A percentile compares a stretch with the other conserved stretches of the same genome.
These are phyloP conservation scores for Solanum tacnaense DNA, from an alignment of 257 asterid species.

Conservation along the genomic window DNA sequence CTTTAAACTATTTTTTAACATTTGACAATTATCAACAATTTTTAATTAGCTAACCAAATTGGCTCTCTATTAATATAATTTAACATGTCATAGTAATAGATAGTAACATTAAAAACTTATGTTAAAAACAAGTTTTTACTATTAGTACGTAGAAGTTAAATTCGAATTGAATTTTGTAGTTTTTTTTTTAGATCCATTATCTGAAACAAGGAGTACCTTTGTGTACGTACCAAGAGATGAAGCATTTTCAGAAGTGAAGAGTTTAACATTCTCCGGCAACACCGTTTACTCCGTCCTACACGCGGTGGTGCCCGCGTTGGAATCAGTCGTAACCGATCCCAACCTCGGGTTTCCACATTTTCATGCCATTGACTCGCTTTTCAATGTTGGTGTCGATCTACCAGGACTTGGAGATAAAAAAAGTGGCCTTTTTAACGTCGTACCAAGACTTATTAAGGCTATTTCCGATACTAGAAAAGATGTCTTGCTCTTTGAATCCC, in stretches of 20 bases:
- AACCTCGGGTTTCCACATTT: slow-evolving; percentile 34
- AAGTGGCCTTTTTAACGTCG: not conserved
- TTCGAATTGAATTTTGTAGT: not conserved
- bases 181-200: slow-evolving; percentile 31
- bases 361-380: slow-evolving; percentile 45
- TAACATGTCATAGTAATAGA: not conserved
- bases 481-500: slow-evolving; percentile 47
- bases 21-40: not conserved
- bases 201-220: slow-evolving; percentile 24
- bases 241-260: slow-evolving; percentile 45
- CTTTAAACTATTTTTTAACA: not conserved
- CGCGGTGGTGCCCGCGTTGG: slow-evolving; percentile 29
- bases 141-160: not conserved
- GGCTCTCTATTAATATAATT: not conserved
- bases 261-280: slow-evolving; percentile 25
- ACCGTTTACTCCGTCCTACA: slow-evolving; percentile 34
- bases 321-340: not conserved
- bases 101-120: not conserved
- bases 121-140: not conserved
- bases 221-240: slow-evolving; percentile 74
- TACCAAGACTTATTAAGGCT: slow-evolving; percentile 42
- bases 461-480: slow-evolving; percentile 6
- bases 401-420: not conserved
- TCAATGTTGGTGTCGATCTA: slow-evolving; percentile 32
- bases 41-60: not conserved